These are phyloP conservation scores for Entonaema liquescens DNA, from an alignment of 495 filamentous ascomycete genomes.

Conservation along the genomic window DNA sequence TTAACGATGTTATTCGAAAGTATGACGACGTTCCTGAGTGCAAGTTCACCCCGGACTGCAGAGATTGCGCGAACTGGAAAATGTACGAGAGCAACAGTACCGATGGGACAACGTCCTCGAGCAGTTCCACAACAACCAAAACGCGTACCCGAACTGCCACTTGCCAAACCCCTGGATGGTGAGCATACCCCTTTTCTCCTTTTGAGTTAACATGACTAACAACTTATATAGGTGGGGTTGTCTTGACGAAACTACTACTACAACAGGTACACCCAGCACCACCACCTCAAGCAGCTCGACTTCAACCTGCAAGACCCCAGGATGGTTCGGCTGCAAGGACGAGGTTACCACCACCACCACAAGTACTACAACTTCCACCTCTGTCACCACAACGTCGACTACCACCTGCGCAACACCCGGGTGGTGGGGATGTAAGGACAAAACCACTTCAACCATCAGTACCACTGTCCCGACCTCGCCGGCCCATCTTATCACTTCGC, in stretches of 20 bases:
- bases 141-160: constrained; percentile 79
- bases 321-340: constrained; percentile 76
- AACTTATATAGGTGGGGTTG: constrained; percentile 65
- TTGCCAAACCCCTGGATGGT: constrained; percentile 87
- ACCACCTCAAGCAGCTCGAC: constrained; percentile 54
- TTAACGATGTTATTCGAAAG: constrained; percentile 80
- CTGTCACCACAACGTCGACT: constrained; percentile 57
- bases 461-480: constrained; percentile 41
- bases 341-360: constrained; percentile 52
- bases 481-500: constrained; percentile 49
- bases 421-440: constrained; percentile 68
- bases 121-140: constrained; percentile 63
- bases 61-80: constrained; percentile 93
- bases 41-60: constrained; percentile 74
- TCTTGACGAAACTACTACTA: constrained; percentile 65
- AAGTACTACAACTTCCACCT: constrained; percentile 50
- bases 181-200: neutral
- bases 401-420: constrained; percentile 68
- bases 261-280: constrained; percentile 55
- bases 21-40: constrained; percentile 84
- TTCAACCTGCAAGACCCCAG: constrained; percentile 64
- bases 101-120: constrained; percentile 69
- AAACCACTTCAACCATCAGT: constrained; percentile 47
- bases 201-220: constrained; percentile 6
- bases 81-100: constrained; percentile 91